phyloP scores from a whole-genome alignment of 768 basidiomycete genomes.

The Naganishia antarctica region DNA sequence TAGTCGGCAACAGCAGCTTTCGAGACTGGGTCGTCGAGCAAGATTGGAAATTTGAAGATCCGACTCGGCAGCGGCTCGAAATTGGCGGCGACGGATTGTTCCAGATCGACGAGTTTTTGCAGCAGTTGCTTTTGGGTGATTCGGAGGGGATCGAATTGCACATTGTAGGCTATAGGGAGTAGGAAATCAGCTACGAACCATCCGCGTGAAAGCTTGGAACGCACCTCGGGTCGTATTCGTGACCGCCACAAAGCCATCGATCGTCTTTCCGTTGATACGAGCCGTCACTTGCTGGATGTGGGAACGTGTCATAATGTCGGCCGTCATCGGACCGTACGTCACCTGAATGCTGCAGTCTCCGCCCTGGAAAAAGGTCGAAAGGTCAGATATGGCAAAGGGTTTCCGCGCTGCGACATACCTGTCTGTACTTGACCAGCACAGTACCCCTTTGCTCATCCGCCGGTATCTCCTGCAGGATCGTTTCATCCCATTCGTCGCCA shows the following conservation, averaged over 20 bases:
- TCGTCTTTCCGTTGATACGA: conserved; percentile 46
- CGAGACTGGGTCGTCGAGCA: conserved; percentile 60
- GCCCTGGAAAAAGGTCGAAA: conserved; percentile 50
- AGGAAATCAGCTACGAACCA: background rate
- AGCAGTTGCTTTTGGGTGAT: conserved; percentile 55
- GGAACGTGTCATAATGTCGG: conserved; percentile 58
- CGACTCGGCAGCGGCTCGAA: conserved; percentile 56
- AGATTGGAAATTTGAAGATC: conserved; percentile 60
- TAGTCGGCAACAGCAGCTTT: conserved; percentile 58
- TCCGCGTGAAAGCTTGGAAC: conserved; percentile 14
- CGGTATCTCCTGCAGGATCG: conserved; percentile 50
- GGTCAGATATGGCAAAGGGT: background rate
- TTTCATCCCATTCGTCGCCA: conserved; percentile 40
- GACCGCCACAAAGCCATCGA: conserved; percentile 55
- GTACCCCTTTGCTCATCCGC: conserved; percentile 30
- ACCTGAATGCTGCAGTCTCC: conserved; percentile 63
- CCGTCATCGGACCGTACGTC: conserved; percentile 59
- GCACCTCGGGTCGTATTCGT: conserved; percentile 60
- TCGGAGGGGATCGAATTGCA: conserved; percentile 54
- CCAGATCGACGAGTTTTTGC: conserved; percentile 50
- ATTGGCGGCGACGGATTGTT: conserved; percentile 50
- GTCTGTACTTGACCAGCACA: conserved; percentile 55
- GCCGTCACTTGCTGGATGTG: conserved; percentile 56
- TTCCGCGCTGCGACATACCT: conserved; percentile 50
- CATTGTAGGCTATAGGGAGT: conserved; percentile 45